A percentile compares a stretch with the other conserved stretches of the same genome.
Evolutionary conservation across 2,329 filamentous ascomycete genomes (phyloP).

Genomic region (Ophiostoma quercus): DNA sequence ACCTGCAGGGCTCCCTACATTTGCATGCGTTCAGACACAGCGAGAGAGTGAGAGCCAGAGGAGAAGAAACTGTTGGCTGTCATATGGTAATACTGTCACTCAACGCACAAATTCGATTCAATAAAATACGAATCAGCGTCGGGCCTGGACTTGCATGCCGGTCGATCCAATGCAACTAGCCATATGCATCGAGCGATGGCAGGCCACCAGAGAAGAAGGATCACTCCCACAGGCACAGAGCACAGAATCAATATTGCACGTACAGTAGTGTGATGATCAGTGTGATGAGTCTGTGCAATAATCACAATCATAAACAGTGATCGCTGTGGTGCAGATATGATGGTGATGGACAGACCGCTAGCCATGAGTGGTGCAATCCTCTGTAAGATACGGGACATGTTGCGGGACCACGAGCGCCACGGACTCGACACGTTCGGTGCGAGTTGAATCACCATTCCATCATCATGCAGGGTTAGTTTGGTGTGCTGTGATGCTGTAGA

Average conservation of each 20-base stretch:
- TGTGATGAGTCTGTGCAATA: neutral
- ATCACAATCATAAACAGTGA: no score
- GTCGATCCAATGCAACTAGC: neutral
- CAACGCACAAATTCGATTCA: no score
- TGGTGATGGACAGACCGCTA: neutral
- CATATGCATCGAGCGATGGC: neutral
- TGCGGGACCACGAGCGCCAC: neutral
- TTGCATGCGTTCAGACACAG: no score
- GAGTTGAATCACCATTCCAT: neutral
- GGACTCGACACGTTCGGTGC: neutral
- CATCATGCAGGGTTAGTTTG: neutral
- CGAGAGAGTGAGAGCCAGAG: no score
- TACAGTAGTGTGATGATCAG: neutral
- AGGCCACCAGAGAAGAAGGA: neutral
- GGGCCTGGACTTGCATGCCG: neutral
- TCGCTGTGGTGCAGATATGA: neutral
- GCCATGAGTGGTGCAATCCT: neutral
- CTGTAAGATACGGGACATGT: neutral
- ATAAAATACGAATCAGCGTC: no score
- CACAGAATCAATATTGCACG: neutral
- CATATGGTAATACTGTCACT: no score
- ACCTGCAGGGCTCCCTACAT: neutral
- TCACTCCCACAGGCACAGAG: neutral
- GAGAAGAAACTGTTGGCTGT: no score
- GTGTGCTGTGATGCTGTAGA: no score